A percentile compares a stretch with the other conserved stretches of the same genome.
Conservation (phyloP, 768 basidiomycete genomes). For the Rhizopogon rudus region DNA sequence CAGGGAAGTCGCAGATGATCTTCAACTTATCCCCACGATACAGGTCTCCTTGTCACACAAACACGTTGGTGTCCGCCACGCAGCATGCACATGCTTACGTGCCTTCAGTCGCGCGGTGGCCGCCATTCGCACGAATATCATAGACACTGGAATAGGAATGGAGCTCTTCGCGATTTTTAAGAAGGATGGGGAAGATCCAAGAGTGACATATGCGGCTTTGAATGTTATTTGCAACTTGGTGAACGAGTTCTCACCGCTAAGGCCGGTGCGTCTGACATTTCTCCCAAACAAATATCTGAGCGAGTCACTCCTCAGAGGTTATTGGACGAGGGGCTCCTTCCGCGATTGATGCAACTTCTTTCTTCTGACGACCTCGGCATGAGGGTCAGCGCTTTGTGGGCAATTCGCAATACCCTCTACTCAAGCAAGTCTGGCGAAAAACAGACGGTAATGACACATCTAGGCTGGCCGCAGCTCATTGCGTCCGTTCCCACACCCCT, state of each 20-base stretch:
- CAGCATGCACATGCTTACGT: constrained; percentile 81
- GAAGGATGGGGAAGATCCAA: constrained; percentile 55
- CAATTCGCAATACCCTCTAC: constrained; percentile 76
- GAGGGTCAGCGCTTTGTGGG: constrained; percentile 76
- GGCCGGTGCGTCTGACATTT: constrained; percentile 44
- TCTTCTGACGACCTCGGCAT: constrained; percentile 49
- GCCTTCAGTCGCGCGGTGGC: constrained; percentile 76
- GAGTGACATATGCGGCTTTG: constrained; percentile 68
- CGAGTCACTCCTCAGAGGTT: constrained; percentile 32
- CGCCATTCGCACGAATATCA: constrained; percentile 77
- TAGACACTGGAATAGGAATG: constrained; percentile 77
- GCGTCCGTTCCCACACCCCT: constrained; percentile 36
- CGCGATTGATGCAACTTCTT: constrained; percentile 57
- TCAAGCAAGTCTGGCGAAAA: constrained; percentile 60
- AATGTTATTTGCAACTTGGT: constrained; percentile 82
- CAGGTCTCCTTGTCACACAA: constrained; percentile 52
- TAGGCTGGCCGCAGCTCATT: constrained; percentile 62
- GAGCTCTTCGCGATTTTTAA: constrained; percentile 59
- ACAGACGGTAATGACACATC: constrained; percentile 54
- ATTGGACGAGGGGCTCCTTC: constrained; percentile 65
- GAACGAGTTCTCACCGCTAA: constrained; percentile 79
- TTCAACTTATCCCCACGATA: constrained; percentile 50
- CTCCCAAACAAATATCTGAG: not conserved
- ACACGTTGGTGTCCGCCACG: constrained; percentile 74
- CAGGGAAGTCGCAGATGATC: constrained; percentile 56